Base-by-base conservation (phyloP, 345 rosid genomes). In the Moringa oleifera region DNA sequence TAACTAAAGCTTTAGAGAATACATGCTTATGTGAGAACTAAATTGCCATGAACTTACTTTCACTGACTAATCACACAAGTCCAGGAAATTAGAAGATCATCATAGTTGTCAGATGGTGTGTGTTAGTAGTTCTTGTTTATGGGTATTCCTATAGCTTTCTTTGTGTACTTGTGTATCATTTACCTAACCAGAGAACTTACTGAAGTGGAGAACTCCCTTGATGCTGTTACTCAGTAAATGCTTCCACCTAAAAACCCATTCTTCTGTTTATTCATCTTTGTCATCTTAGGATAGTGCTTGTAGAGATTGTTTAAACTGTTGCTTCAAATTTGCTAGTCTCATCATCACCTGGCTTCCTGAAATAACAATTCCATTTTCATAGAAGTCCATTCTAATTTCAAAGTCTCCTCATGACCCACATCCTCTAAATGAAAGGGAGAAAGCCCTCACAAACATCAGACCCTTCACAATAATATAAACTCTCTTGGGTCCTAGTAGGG, bases 1-100 rank as follows among this genome's bases (percentile, higher is more conserved):
- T 65, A 63, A 53, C 58, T 47, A 36, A 71, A 67, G 68, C 68
- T 51, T 51, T 70, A 45, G 73, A 70, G 66, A 68, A 52, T 21
- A 57, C 59, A 23, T 22, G 74, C 74, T 63, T 73, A 21, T 71
- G 79, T 47, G 18, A 33, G 25, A 54, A 77, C 61, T 24, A 59
- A 71, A 24, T 58, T 28, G 59, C 62, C 25, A 28, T 18, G 37
- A 55, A 64, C 51, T 25, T 49, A 51, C 54, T 25, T 71, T 55
- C 62, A n/a, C 61, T 54, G 31, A 58, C 74, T 57, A 69, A 70
- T 57, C 24, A 55, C 33, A 52, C 62, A 23, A 21, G 23, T 51
- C 63, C 51, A 63, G 55, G 54, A 45, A 37, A 31, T 53, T 59
- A 62, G 18, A 64, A 59, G 62, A 55, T 51, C 47, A 50, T 46